Conservation (phyloP, 305 asterid genomes). For the Galium porrigens region DNA sequence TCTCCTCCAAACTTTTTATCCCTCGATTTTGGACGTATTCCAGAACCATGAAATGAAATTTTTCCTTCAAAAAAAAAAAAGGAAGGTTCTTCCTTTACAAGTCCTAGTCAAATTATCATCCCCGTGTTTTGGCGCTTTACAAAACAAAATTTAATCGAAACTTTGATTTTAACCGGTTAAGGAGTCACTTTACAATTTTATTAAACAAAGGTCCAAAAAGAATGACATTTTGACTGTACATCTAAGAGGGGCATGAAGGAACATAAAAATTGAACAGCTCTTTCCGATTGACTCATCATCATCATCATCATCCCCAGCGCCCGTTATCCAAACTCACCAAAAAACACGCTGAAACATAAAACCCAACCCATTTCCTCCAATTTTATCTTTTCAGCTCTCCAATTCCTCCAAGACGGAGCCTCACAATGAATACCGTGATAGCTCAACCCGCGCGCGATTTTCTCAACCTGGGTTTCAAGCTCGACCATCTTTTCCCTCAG, state of each 20-base stretch:
- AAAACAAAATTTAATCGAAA: no score
- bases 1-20: no score
- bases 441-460: conserved; percentile 18
- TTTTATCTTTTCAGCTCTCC: neutral
- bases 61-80: no score
- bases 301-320: neutral
- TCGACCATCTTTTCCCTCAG: conserved; percentile 11
- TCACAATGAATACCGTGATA: conserved; percentile 15
- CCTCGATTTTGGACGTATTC: no score
- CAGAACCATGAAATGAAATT: no score
- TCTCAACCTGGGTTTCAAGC: conserved; percentile 11
- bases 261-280: neutral
- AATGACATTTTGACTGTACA: neutral
- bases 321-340: conserved; percentile 8
- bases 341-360: conserved; percentile 2
- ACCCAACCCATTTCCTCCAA: conserved; percentile 3
- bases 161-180: no score
- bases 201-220: no score
- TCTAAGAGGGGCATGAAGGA: neutral
- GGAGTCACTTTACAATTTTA: no score
- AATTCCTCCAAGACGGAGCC: conserved; percentile 6
- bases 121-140: no score
- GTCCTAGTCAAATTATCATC: no score
- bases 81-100: no score
- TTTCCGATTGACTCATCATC: conserved; percentile 3